Conservation (phyloP, 1,284 basidiomycete species). For the Meripilus lineatus region DNA sequence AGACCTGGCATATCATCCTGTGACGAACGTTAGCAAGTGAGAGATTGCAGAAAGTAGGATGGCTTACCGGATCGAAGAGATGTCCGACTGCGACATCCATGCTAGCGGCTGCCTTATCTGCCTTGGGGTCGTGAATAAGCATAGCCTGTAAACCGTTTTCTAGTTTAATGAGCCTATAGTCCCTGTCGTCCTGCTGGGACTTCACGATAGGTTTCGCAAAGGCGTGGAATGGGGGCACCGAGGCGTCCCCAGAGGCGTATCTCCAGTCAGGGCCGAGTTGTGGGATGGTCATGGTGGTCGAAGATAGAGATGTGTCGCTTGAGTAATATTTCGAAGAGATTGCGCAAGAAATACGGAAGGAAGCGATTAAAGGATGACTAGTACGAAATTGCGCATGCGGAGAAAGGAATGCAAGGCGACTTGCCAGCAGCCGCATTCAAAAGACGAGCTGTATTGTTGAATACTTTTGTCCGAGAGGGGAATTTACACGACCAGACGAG, state of each 20-base stretch:
- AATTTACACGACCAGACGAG: background rate
- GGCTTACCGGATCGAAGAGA: constrained; percentile 82
- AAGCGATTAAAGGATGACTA: background rate
- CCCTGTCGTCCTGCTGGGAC: constrained; percentile 72
- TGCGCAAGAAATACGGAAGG: background rate
- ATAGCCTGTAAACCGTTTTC: constrained; percentile 87
- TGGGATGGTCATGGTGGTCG: constrained; percentile 12
- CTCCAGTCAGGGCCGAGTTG: constrained; percentile 18
- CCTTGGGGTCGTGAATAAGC: constrained; percentile 81
- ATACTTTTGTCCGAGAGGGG: background rate
- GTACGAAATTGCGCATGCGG: constrained; percentile 1
- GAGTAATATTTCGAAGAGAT: background rate
- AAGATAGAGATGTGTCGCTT: background rate
- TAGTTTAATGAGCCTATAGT: constrained; percentile 80
- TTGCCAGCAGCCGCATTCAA: constrained; percentile 18
- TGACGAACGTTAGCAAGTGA: constrained; percentile 7
- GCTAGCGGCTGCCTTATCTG: constrained; percentile 95
- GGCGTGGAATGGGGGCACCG: constrained; percentile 27
- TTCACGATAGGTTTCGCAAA: constrained; percentile 70
- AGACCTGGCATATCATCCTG: constrained; percentile 85
- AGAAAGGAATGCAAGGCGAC: constrained; percentile 10
- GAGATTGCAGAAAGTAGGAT: background rate
- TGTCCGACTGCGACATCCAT: constrained; percentile 96
- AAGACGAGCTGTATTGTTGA: background rate
- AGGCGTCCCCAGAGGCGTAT: constrained; percentile 14